Evolutionary conservation across 306 rosid genomes (phyloP), one percentile per base, ranked within the genome.

Genomic region (Hippophae tibetana): DNA sequence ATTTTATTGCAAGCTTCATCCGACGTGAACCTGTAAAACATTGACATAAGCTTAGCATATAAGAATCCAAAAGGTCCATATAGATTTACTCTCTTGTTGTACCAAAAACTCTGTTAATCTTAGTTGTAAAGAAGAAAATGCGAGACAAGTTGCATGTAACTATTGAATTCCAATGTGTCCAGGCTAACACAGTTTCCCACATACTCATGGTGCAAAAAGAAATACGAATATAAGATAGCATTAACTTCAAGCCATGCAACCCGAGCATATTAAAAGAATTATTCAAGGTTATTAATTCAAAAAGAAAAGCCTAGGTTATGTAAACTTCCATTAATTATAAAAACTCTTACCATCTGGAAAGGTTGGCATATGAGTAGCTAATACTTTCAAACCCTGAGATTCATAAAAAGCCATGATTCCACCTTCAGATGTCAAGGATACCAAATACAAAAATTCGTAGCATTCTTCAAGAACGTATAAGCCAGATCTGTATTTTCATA

Each of bases 391-490:
- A 63, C 94, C 92, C 51, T 81, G 78, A 54, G 82, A 79, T 63
- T 81, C 73, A 65, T 76, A 85, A 51, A 87, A 77, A 56, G 6
- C 75, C 69, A 42, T 13, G 49, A 81, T 54, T 62, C 92, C 96
- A 69, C 66, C 76, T 64, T 67, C 92, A 51, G 97, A 78, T 42
- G 92, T 72, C 49, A 79, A 74, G 46, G 83, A 80, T 43, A 83
- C 93, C 68, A 92, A 72, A 79, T 85, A 87, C 10, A 92, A 64
- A 80, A 87, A 81, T 74, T 92, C 96, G 57, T 72, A 86, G 73
- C 96, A 83, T 60, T 92, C 96, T 72, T 76, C 86, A 13, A 79
- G 76, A 63, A 76, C 76, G 25, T 88, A 74, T 10, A 75, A 77
- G 42, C 81, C 81, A 49, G 86, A 68, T 63, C 98, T 92, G 76